phyloP scores from a whole-genome alignment of 352 stramenopile genomes.

The Phytophthora pini region DNA sequence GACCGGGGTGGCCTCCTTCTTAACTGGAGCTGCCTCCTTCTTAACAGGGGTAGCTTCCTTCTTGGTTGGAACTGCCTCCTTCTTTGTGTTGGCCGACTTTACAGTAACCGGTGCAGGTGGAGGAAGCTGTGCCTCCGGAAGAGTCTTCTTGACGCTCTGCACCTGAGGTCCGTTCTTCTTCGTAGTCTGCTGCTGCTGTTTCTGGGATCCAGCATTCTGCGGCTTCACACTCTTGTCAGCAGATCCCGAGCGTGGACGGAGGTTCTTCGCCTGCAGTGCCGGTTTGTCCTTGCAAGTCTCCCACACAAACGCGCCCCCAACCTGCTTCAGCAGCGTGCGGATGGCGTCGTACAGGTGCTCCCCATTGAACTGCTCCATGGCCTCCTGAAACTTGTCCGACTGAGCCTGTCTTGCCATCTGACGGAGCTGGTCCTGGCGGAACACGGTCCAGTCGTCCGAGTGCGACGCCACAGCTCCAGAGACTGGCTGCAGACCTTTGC shows the following conservation, averaged over 20 bases:
- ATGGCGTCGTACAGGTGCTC: conserved; percentile 30
- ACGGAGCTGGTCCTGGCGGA: conserved; percentile 4
- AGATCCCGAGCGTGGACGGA: conserved; percentile 2
- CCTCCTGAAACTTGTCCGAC: conserved; percentile 30
- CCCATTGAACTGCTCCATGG: conserved; percentile 24
- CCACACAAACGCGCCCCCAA: conserved; percentile 19
- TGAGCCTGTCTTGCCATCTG: conserved; percentile 24
- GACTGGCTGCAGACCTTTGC: conserved; percentile 5
- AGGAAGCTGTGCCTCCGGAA: conserved; percentile 12
- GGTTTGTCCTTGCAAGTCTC: conserved; percentile 18
- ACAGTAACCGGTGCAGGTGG: conserved; percentile 13
- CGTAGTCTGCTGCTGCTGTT: not conserved
- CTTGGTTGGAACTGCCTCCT: not conserved
- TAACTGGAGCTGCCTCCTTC: conserved; percentile 3
- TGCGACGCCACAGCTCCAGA: not conserved
- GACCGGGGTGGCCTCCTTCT: not conserved
- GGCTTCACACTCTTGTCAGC: conserved; percentile 2
- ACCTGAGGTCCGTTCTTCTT: conserved; percentile 22
- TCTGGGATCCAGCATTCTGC: not conserved
- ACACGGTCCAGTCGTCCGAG: conserved; percentile 4
- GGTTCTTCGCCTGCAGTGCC: conserved; percentile 19
- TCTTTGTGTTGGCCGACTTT: conserved; percentile 8
- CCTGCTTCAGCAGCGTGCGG: conserved; percentile 17
- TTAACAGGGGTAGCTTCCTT: not conserved
- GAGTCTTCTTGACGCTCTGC: conserved; percentile 16